phyloP scores from a whole-genome alignment of 257 asterid genomes.

The Rhazya stricta region DNA sequence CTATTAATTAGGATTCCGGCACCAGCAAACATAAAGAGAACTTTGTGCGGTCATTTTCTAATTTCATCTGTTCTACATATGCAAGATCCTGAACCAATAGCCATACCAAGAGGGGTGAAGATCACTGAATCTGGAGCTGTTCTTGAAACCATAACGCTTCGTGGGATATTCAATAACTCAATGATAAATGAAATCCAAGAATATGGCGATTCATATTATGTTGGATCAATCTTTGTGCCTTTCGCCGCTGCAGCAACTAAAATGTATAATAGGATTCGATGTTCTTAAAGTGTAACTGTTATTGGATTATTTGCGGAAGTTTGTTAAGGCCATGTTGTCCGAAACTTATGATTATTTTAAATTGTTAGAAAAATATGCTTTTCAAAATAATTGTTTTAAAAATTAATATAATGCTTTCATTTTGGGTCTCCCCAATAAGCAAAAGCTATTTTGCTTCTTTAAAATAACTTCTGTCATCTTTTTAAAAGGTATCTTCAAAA shows the following conservation, averaged over 20 bases:
- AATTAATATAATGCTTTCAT: too few relatives aligned
- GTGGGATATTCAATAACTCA: neutral
- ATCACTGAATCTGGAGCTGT: conserved; percentile 12
- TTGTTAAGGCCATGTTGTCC: too few relatives aligned
- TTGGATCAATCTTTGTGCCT: neutral
- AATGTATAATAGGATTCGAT: neutral
- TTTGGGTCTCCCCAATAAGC: too few relatives aligned
- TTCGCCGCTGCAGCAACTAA: neutral
- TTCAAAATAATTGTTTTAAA: too few relatives aligned
- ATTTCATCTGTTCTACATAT: neutral
- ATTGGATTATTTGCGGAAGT: too few relatives aligned
- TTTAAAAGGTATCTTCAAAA: too few relatives aligned
- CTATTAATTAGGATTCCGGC: neutral
- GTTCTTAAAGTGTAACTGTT: neutral
- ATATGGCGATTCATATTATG: neutral
- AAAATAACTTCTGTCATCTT: too few relatives aligned
- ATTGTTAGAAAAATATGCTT: too few relatives aligned
- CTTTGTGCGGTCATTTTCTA: conserved; percentile 3
- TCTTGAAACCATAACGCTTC: neutral
- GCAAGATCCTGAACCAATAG: neutral
- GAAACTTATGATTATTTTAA: too few relatives aligned
- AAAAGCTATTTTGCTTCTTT: too few relatives aligned
- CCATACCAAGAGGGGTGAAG: conserved; percentile 2
- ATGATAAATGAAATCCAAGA: conserved; percentile 11
- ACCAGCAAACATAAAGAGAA: conserved; percentile 6